Evolutionary conservation across 345 rosid genomes (phyloP), one percentile per base, ranked within the genome.

Genomic region (Populus davidiana): DNA sequence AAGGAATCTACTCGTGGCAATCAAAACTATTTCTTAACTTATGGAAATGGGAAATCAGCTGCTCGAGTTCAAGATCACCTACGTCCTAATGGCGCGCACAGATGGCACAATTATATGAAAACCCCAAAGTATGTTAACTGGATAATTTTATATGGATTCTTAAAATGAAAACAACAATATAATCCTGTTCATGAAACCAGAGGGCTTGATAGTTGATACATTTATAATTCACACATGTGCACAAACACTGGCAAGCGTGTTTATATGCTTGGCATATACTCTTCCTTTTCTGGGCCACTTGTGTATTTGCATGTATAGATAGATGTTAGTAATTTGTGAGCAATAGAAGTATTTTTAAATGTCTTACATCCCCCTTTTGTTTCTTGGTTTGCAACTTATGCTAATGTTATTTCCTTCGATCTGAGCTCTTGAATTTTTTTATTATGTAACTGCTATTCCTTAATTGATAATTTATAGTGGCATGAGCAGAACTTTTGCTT

Each of bases 51-150:
- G 79, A 96, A 96, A 86, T 82, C 99, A 43, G 99, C 94, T 67
- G 98, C 99, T 68, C 99, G 99, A 69, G 83, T 96, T 71, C 94
- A 89, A 80, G 91, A 87, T 84, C 92, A 93, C 85, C 97, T 96
- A 81, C 99, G 98, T 70, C 94, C 99, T 63, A 89, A 96, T 84
- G 99, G 99, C 69, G 98, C 99, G 75, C 99, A 96, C 83, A 84
- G 97, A 88, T 96, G 99, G 98, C 97, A 93, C 87, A 96, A 92
- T 82, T 96, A 96, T 82, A 90, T 82, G 87, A 96, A 90, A 87
- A 81, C 78, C 76, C 96, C 94, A 75, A 87, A 80, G 99, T 96
- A 93, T 43, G 79, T 80, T 81, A 62, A 59, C 41, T 50, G 8
- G 44, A 13, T 67, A 9, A 35, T 35, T 50, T 49, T 62, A 70